A percentile compares a stretch with the other conserved stretches of the same genome.
Conservation (phyloP, 2,329 filamentous ascomycete species). For the Didymella keratinophila region DNA sequence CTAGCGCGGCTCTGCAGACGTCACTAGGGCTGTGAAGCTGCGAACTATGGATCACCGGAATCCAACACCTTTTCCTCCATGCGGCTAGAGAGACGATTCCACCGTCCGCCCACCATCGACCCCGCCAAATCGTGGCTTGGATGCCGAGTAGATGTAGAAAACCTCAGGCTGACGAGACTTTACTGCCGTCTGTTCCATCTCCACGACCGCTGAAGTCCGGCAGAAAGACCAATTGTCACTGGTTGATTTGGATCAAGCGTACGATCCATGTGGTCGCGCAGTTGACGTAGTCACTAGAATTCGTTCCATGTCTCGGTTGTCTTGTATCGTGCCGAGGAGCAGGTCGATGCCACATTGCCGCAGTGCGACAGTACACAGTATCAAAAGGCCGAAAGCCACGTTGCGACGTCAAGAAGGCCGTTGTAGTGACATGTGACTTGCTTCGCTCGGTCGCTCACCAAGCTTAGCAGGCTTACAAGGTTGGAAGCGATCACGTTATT, state of each 20-base stretch:
- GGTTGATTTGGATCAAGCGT: not conserved
- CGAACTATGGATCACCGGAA: conserved; percentile 30
- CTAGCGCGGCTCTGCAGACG: conserved; percentile 42
- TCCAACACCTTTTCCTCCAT: conserved; percentile 21
- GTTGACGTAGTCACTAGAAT: not conserved
- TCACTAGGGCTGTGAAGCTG: conserved; percentile 30
- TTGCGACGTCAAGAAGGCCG: not conserved
- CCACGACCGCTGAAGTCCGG: not conserved
- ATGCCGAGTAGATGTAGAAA: conserved; percentile 3
- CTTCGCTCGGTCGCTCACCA: not conserved
- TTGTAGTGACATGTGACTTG: not conserved
- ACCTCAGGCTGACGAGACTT: conserved; percentile 1
- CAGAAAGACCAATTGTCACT: not conserved
- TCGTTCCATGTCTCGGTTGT: conserved; percentile 1
- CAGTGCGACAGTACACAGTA: conserved; percentile 3
- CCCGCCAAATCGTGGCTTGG: conserved; percentile 4
- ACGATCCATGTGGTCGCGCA: not conserved
- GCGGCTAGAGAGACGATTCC: conserved; percentile 22
- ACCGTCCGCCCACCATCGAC: not conserved
- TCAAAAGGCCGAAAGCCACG: not conserved
- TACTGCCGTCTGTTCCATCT: not conserved
- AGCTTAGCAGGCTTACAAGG: not conserved
- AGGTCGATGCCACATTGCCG: conserved; percentile 1
- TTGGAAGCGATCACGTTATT: not conserved
- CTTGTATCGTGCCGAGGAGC: not conserved